These are phyloP conservation scores for Murraya paniculata DNA, from an alignment of 345 rosid species.

Conservation along the genomic window DNA sequence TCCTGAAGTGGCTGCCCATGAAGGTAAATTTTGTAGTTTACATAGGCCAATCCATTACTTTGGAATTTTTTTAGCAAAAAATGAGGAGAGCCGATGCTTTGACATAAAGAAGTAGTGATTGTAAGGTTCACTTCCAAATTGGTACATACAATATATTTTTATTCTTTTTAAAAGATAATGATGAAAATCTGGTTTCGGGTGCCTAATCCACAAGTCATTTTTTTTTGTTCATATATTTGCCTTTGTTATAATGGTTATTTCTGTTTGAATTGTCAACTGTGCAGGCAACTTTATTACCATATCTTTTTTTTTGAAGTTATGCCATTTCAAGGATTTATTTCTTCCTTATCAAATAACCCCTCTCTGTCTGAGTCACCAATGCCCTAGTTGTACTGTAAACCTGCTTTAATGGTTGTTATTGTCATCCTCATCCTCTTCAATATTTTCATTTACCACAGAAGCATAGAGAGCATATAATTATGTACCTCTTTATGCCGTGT, in stretches of 20 bases:
- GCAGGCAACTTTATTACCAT: neutral
- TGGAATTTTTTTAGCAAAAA: neutral
- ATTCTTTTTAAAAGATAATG: neutral
- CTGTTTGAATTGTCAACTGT: neutral
- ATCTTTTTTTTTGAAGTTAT: neutral
- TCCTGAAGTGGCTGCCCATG: slow-evolving; percentile 98
- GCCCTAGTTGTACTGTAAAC: neutral
- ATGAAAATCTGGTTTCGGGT: neutral
- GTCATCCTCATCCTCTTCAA: neutral
- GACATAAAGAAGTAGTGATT: neutral
- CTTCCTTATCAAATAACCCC: neutral
- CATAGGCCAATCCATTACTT: neutral
- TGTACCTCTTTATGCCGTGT: neutral
- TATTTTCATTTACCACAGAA: neutral
- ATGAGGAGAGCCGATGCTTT: neutral
- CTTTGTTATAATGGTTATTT: neutral
- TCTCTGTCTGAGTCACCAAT: neutral
- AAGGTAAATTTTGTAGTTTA: slow-evolving; percentile 49
- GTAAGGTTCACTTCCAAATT: neutral
- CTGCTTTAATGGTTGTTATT: neutral
- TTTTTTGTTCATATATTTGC: neutral
- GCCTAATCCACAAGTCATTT: neutral
- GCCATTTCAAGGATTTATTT: neutral
- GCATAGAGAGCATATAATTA: neutral
- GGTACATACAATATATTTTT: neutral